phyloP scores from a whole-genome alignment of 768 basidiomycete species.

The Russula sp. region DNA sequence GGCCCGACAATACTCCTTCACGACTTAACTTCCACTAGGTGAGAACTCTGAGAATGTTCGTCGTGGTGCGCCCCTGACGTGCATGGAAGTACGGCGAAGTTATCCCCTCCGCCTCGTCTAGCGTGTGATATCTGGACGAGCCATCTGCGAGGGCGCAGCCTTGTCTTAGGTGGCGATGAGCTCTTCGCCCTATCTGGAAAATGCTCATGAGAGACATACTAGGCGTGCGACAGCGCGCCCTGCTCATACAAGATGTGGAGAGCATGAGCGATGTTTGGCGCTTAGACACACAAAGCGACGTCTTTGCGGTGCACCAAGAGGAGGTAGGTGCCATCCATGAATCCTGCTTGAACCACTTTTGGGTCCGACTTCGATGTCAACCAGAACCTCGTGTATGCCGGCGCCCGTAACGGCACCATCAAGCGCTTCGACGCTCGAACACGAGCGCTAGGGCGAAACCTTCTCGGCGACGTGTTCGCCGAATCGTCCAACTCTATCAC shows the following conservation, averaged over 20 bases:
- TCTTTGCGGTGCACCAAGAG: conserved; percentile 52
- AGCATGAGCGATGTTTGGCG: conserved; percentile 31
- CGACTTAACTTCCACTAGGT: conserved; percentile 11
- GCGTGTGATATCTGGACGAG: conserved; percentile 54
- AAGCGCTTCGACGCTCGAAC: conserved; percentile 47
- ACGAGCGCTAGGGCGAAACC: conserved; percentile 30
- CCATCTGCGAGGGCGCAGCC: conserved; percentile 41
- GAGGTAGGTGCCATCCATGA: conserved; percentile 33
- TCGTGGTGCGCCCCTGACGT: neutral
- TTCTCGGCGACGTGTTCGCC: conserved; percentile 37
- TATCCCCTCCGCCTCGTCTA: conserved; percentile 3
- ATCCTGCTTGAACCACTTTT: neutral
- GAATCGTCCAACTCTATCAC: conserved; percentile 43
- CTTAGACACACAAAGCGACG: conserved; percentile 54
- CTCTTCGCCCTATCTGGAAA: neutral
- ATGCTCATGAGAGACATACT: conserved; percentile 4
- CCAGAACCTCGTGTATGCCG: conserved; percentile 24
- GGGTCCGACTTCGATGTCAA: neutral
- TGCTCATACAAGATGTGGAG: conserved; percentile 49
- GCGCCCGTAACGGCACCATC: conserved; percentile 51
- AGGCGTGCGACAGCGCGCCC: conserved; percentile 52
- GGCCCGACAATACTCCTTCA: conserved; percentile 14
- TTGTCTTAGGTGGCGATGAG: conserved; percentile 48
- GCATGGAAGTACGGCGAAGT: conserved; percentile 2
- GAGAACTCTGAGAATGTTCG: neutral